Conservation (phyloP, 495 filamentous ascomycete genomes). For the Lasiosphaeriaceae sp. region DNA sequence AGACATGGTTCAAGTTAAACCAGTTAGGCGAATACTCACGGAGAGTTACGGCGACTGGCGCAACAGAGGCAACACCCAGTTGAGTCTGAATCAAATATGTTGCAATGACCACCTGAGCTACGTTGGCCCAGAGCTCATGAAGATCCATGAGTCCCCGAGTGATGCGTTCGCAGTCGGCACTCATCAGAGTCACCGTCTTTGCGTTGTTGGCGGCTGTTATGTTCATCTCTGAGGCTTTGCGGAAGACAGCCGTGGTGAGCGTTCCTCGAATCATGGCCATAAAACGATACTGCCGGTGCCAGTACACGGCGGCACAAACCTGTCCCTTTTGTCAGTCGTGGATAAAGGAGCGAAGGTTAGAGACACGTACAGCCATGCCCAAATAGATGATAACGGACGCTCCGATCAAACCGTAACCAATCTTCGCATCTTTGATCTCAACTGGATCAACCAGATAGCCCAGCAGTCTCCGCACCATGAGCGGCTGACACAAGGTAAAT, state of each 20-base stretch:
- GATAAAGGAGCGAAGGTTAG: too few species aligned
- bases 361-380: constrained; percentile 44
- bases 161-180: constrained; percentile 30
- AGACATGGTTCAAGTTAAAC: too few species aligned
- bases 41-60: constrained; percentile 46
- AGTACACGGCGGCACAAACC: constrained; percentile 28
- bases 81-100: constrained; percentile 52
- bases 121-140: constrained; percentile 41
- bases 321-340: not conserved
- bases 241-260: constrained; percentile 53
- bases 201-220: constrained; percentile 42
- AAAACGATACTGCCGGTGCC: constrained; percentile 36
- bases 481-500: constrained; percentile 12
- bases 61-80: constrained; percentile 41
- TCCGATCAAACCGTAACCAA: constrained; percentile 39
- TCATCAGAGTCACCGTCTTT: constrained; percentile 58
- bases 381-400: constrained; percentile 52
- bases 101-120: constrained; percentile 49
- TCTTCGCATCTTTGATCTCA: not conserved
- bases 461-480: constrained; percentile 4
- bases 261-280: constrained; percentile 55
- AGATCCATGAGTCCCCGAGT: constrained; percentile 8
- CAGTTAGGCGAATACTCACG: constrained; percentile 17
- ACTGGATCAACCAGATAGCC: constrained; percentile 2
- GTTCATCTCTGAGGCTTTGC: constrained; percentile 42